A percentile compares a stretch with the other conserved stretches of the same genome.
Conservation (phyloP, 2,329 filamentous ascomycete genomes). For the Fusarium torulosum region DNA sequence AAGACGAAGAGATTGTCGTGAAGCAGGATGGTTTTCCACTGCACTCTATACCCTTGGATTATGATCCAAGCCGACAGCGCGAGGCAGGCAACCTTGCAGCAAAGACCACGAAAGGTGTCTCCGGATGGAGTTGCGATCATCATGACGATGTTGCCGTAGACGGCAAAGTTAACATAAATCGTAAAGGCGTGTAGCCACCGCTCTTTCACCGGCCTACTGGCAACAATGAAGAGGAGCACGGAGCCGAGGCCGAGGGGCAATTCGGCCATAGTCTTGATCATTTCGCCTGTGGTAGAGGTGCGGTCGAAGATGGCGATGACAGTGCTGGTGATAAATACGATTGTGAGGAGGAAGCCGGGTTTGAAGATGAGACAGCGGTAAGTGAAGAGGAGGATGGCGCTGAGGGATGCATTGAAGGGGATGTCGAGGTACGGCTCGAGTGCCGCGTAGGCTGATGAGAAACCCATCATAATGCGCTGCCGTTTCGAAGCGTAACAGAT, state of each 20-base stretch:
- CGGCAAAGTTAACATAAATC: conserved; percentile 1
- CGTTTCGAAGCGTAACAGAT: neutral
- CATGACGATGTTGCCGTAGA: conserved; percentile 12
- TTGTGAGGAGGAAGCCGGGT: neutral
- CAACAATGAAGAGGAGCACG: neutral
- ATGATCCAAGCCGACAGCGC: neutral
- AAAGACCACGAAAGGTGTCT: neutral
- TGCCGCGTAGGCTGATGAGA: neutral
- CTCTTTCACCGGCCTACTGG: neutral
- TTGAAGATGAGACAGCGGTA: conserved; percentile 1
- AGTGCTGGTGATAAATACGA: neutral
- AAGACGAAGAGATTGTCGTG: conserved; percentile 5
- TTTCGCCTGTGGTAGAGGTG: neutral
- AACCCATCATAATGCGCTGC: neutral
- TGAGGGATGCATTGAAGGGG: neutral
- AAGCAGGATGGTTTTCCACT: neutral
- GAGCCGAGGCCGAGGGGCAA: neutral
- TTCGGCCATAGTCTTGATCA: neutral
- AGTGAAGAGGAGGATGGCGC: neutral
- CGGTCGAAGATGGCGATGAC: neutral
- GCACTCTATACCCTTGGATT: neutral
- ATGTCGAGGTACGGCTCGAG: neutral
- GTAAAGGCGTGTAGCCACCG: conserved; percentile 1
- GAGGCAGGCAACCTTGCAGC: neutral
- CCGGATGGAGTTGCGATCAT: conserved; percentile 9